phyloP scores from a whole-genome alignment of 1,139 yeast species.

The Debaryomyces fabryi region DNA sequence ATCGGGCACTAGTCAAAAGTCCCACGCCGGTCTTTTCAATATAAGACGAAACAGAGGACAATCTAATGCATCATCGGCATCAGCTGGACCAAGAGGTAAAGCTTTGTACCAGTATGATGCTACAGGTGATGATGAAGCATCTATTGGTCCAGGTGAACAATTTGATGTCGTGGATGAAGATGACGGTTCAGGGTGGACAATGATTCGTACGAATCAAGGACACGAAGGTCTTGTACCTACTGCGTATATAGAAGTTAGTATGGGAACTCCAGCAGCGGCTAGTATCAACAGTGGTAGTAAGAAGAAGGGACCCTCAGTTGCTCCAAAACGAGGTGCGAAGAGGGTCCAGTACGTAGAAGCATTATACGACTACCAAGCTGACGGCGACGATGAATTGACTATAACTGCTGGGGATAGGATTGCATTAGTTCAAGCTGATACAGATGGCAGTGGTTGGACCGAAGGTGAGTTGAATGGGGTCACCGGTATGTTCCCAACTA shows the following conservation, averaged over 20 bases:
- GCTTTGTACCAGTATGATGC: conserved; percentile 74
- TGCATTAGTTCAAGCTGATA: conserved; percentile 63
- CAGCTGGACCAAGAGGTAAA: conserved; percentile 35
- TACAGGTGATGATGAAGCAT: conserved; percentile 74
- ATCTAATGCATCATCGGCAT: conserved; percentile 21
- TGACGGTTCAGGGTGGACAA: conserved; percentile 96
- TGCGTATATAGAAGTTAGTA: conserved; percentile 62
- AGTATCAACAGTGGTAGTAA: conserved; percentile 26
- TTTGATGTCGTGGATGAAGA: conserved; percentile 65
- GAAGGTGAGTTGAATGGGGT: conserved; percentile 80
- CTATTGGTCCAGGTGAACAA: conserved; percentile 62
- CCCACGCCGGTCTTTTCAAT: conserved; percentile 37
- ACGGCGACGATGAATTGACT: conserved; percentile 79
- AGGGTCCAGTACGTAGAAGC: conserved; percentile 70
- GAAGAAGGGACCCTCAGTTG: conserved; percentile 75
- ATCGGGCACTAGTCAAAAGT: conserved; percentile 28
- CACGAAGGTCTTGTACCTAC: conserved; percentile 84
- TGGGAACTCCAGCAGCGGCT: conserved; percentile 10
- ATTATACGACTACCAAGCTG: conserved; percentile 76
- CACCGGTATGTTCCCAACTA: conserved; percentile 80
- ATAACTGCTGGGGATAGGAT: conserved; percentile 75
- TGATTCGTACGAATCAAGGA: conserved; percentile 45
- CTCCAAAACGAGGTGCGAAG: conserved; percentile 80
- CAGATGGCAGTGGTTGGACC: conserved; percentile 96
- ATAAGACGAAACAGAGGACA: conserved; percentile 36